These are phyloP conservation scores for Trichoderma asperelloides DNA, from an alignment of 495 filamentous ascomycete genomes.

Conservation along the genomic window DNA sequence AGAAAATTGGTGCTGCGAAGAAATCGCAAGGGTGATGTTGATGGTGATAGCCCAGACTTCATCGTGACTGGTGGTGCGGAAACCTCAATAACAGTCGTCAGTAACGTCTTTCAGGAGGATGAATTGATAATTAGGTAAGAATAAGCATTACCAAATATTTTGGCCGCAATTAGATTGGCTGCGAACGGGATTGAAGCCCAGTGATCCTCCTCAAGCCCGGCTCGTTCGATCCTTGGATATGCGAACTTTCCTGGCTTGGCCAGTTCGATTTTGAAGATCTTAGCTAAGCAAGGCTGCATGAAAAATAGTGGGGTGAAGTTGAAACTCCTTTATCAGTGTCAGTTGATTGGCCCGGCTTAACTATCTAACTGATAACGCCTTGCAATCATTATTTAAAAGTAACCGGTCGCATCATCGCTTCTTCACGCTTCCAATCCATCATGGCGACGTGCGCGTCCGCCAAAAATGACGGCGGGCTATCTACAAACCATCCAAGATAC, in stretches of 20 bases:
- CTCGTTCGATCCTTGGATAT: background rate
- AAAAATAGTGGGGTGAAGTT: background rate
- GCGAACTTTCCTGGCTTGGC: background rate
- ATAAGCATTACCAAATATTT: background rate
- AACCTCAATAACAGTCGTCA: background rate
- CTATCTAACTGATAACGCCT: background rate
- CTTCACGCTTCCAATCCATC: background rate
- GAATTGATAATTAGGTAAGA: background rate
- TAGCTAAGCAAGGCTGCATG: constrained; percentile 1
- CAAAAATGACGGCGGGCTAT: background rate
- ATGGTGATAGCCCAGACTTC: background rate
- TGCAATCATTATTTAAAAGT: background rate
- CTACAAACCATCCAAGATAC: background rate
- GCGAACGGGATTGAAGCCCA: background rate
- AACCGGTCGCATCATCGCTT: background rate
- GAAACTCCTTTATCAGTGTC: background rate
- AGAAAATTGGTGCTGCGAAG: background rate
- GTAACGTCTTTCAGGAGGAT: background rate
- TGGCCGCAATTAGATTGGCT: background rate
- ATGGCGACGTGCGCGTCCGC: background rate
- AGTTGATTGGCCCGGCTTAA: background rate
- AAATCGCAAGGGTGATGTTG: background rate
- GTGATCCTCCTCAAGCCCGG: background rate
- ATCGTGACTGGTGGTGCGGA: background rate
- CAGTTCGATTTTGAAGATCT: background rate